Conservation (phyloP, 2,329 filamentous ascomycete species). For the Verticillium longisporum region DNA sequence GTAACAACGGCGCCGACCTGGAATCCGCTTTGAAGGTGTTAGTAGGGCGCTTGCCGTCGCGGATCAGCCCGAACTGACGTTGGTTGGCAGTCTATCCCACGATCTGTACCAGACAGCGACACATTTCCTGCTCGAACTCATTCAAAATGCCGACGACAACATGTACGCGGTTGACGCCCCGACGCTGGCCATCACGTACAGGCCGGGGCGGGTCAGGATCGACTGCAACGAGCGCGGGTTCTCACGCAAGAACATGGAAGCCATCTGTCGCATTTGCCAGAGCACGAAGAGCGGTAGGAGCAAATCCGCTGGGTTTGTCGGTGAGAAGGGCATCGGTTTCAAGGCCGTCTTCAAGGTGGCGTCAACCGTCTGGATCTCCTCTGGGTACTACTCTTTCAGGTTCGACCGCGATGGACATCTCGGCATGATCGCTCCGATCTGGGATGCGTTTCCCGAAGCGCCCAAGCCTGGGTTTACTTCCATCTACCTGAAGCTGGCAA, state of each 20-base stretch:
- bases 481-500: conserved; percentile 6
- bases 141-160: conserved; percentile 36
- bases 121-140: conserved; percentile 30
- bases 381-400: conserved; percentile 21
- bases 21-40: conserved; percentile 4
- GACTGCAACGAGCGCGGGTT: conserved; percentile 28
- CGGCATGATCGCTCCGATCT: conserved; percentile 26
- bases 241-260: conserved; percentile 19
- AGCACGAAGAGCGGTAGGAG: conserved; percentile 21
- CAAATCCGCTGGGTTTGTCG: conserved; percentile 19
- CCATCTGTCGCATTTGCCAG: conserved; percentile 22
- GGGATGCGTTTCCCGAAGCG: conserved; percentile 16
- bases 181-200: conserved; percentile 12
- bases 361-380: conserved; percentile 19
- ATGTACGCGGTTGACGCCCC: conserved; percentile 14
- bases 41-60: background rate
- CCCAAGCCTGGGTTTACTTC: conserved; percentile 14
- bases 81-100: conserved; percentile 11
- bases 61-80: background rate
- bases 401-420: conserved; percentile 21
- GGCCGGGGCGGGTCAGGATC: conserved; percentile 18
- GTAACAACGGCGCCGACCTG: conserved; percentile 6
- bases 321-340: conserved; percentile 28
- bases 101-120: conserved; percentile 24
- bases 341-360: conserved; percentile 25